Percentiles rank a stretch among this genome's conserved stretches.
Conservation (phyloP, 1,284 basidiomycete genomes). For the Hortiboletus rubellus region DNA sequence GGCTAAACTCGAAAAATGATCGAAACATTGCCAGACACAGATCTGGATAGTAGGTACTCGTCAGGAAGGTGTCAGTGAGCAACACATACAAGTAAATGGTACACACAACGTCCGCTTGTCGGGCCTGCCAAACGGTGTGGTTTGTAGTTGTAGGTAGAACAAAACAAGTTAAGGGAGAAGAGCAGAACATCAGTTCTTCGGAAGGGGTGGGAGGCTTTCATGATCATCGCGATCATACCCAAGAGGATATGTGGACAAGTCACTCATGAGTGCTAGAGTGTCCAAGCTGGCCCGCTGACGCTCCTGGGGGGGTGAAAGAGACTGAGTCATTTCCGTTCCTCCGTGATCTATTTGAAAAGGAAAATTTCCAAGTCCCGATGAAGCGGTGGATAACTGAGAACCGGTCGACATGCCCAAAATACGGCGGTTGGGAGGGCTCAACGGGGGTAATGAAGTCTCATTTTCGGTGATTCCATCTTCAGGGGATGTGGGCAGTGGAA, state of each 20-base stretch:
- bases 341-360: slow-evolving; percentile 79
- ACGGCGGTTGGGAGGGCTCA: slow-evolving; percentile 52
- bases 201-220: slow-evolving; percentile 32
- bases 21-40: slow-evolving; percentile 3
- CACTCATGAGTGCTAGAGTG: slow-evolving; percentile 75
- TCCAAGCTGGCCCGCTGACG: slow-evolving; percentile 77
- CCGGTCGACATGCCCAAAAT: slow-evolving; percentile 66
- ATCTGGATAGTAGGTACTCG: slow-evolving; percentile 9
- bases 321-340: slow-evolving; percentile 24
- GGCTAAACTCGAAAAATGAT: slow-evolving; percentile 6
- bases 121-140: slow-evolving; percentile 29
- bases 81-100: slow-evolving; percentile 29
- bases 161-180: not conserved
- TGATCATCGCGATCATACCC: slow-evolving; percentile 60
- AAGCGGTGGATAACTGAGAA: slow-evolving; percentile 69
- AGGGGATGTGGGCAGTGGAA: slow-evolving; percentile 11
- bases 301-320: slow-evolving; percentile 31
- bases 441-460: slow-evolving; percentile 40
- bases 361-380: slow-evolving; percentile 74
- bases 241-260: slow-evolving; percentile 76
- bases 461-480: slow-evolving; percentile 13
- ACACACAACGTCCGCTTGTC: slow-evolving; percentile 27
- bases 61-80: slow-evolving; percentile 14
- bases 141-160: slow-evolving; percentile 10
- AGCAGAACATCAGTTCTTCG: slow-evolving; percentile 25